phyloP scores from a whole-genome alignment of 257 asterid species.

The Solanum pimpinellifolium region DNA sequence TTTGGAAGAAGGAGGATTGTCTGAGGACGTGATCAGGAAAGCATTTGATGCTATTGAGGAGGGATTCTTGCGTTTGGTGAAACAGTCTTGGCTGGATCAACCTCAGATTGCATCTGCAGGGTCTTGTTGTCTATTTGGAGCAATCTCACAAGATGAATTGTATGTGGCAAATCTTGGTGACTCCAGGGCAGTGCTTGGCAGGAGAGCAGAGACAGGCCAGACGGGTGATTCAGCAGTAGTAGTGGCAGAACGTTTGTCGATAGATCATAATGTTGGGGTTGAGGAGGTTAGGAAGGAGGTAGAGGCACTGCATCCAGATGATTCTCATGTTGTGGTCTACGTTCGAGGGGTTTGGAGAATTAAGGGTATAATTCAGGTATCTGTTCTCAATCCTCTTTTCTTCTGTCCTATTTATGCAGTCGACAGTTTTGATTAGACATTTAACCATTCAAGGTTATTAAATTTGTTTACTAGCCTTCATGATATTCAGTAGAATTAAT shows the following conservation, averaged over 20 bases:
- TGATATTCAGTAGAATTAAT: not conserved
- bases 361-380: conserved; percentile 36
- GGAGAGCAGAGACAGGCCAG: conserved; percentile 5
- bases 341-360: conserved; percentile 36
- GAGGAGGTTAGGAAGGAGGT: conserved; percentile 34
- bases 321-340: conserved; percentile 23
- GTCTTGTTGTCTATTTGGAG: conserved; percentile 32
- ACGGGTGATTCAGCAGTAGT: conserved; percentile 2
- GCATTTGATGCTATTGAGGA: conserved; percentile 24
- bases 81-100: conserved; percentile 16
- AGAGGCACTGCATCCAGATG: conserved; percentile 37
- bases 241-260: conserved; percentile 26
- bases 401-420: not conserved
- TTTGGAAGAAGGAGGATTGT: conserved; percentile 22
- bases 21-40: conserved; percentile 30
- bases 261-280: conserved; percentile 27
- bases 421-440: not conserved
- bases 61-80: conserved; percentile 22
- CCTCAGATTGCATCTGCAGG: conserved; percentile 34
- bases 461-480: not conserved
- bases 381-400: not conserved
- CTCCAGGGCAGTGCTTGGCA: conserved; percentile 33
- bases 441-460: not conserved
- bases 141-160: conserved; percentile 15
- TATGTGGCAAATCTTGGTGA: conserved; percentile 35